These are phyloP conservation scores for Pilatotrama ljubarskyi DNA, from an alignment of 768 basidiomycete species.

Conservation along the genomic window DNA sequence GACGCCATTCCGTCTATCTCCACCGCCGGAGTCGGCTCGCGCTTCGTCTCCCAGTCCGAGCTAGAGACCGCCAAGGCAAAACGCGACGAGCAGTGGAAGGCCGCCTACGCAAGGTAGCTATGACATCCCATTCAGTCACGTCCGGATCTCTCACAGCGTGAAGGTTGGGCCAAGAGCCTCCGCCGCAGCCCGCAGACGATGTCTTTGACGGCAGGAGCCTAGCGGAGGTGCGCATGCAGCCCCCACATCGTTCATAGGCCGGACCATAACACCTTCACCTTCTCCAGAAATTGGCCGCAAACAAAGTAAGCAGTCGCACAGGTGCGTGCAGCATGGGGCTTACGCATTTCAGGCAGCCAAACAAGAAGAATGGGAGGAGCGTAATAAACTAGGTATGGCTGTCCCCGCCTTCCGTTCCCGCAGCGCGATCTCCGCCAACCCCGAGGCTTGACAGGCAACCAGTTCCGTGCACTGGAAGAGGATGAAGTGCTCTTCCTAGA, in stretches of 20 bases:
- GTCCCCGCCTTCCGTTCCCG: background rate
- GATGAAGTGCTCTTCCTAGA: slow-evolving; percentile 91
- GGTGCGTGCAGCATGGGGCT: slow-evolving; percentile 19
- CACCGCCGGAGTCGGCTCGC: slow-evolving; percentile 72
- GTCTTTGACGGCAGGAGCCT: slow-evolving; percentile 82
- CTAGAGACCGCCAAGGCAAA: slow-evolving; percentile 70
- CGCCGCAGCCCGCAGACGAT: slow-evolving; percentile 73
- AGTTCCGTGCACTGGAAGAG: slow-evolving; percentile 86
- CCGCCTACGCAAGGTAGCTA: slow-evolving; percentile 76
- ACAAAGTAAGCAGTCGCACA: slow-evolving; percentile 55
- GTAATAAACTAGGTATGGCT: slow-evolving; percentile 64
- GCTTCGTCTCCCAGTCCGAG: slow-evolving; percentile 81
- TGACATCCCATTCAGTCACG: background rate
- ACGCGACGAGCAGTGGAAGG: slow-evolving; percentile 86
- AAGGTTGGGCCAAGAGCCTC: slow-evolving; percentile 84
- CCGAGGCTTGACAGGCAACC: slow-evolving; percentile 57
- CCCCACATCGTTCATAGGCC: slow-evolving; percentile 15
- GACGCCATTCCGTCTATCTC: slow-evolving; percentile 74
- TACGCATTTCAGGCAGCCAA: slow-evolving; percentile 65
- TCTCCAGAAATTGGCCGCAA: slow-evolving; percentile 82
- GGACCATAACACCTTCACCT: slow-evolving; percentile 7
- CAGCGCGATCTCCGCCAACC: background rate
- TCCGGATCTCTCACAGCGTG: slow-evolving; percentile 2
- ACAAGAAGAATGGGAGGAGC: slow-evolving; percentile 93
- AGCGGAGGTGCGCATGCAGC: slow-evolving; percentile 67